Percentiles rank a stretch among this genome's conserved stretches.
Evolutionary conservation across 2,329 filamentous ascomycete genomes (phyloP).

Genomic region (Epichloe scottii): DNA sequence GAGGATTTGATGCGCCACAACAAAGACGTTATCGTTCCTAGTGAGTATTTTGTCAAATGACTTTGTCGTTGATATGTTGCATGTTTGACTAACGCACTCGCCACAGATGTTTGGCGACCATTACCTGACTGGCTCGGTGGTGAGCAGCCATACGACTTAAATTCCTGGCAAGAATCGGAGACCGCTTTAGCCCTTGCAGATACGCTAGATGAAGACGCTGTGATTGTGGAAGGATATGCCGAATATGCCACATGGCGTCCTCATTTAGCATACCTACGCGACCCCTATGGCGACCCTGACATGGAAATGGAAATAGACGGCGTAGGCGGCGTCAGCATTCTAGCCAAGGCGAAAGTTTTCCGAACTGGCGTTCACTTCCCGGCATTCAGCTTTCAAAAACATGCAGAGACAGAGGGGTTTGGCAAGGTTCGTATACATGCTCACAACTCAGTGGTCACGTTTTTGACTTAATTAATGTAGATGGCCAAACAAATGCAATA

Average conservation of each 20-base stretch:
- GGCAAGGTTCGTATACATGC: constrained; percentile 61
- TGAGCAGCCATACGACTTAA: constrained; percentile 95
- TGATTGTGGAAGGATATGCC: constrained; percentile 97
- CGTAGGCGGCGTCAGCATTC: constrained; percentile 91
- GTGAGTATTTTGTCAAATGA: constrained; percentile 43
- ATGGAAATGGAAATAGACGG: constrained; percentile 99
- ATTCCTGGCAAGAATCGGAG: constrained; percentile 98
- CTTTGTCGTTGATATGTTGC: background rate
- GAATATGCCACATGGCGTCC: constrained; percentile 98
- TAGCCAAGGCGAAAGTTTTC: constrained; percentile 94
- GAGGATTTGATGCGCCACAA: constrained; percentile 98
- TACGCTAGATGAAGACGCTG: constrained; percentile 90
- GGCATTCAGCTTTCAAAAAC: constrained; percentile 96
- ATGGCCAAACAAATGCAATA: constrained; percentile 97
- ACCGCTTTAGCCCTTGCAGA: constrained; percentile 88
- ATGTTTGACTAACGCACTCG: constrained; percentile 13
- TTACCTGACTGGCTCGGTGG: constrained; percentile 97
- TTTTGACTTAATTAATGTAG: constrained; percentile 30
- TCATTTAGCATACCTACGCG: constrained; percentile 89
- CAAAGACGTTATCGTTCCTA: constrained; percentile 96
- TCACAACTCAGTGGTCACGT: background rate
- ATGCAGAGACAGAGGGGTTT: constrained; percentile 96
- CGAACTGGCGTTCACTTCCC: constrained; percentile 92
- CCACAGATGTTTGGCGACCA: constrained; percentile 87
- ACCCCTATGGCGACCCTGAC: constrained; percentile 93